Base-by-base conservation (phyloP, 1,284 basidiomycete species). In the Xanthoconium separans region DNA sequence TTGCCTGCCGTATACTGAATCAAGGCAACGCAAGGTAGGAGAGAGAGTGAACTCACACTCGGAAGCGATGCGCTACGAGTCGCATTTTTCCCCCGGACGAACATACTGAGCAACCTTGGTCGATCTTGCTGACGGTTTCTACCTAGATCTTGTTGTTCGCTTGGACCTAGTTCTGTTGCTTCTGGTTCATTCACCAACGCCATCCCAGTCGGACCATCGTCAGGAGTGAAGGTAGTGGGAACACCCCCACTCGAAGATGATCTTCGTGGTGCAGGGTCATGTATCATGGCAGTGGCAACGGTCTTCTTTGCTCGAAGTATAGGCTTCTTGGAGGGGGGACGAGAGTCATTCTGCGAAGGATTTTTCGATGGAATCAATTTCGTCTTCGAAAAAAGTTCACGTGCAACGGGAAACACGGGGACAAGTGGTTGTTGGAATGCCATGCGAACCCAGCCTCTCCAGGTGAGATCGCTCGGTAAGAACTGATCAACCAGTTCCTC, bases 401-500 rank as follows among this genome's bases (percentile, higher is more conserved):
- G 82, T 18, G 87, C 87, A 12, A 89, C 85, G 6, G 87, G 85
- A 12, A 89, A 74, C 5, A 89, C 85, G 20, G 87, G 87, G 8
- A 89, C 75, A 15, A 88, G 72, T 24, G 85, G 87, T 62, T 87
- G 88, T 54, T 89, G 83, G 71, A 89, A 86, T 10, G 85, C 91
- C 75, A 87, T 85, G 69, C 89, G 91, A 47, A 93, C 79, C 88
- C 87, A 90, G 7, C 87, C 87, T 65, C 79, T 80, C 87, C 87
- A 88, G 47, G 83, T 85, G 65, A 81, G 83, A 59, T 87, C 82
- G 4, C 85, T 86, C 2, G 88, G 87, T 57, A 90, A 83, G 64
- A 89, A 90, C 62, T 90, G 85, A 60, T 91, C 84, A 16, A 93
- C 85, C 33, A 95, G 66, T 57, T 94, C 91, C 67, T 92, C 87